phyloP scores from a whole-genome alignment of 495 filamentous ascomycete genomes.

The Neurospora sp. region DNA sequence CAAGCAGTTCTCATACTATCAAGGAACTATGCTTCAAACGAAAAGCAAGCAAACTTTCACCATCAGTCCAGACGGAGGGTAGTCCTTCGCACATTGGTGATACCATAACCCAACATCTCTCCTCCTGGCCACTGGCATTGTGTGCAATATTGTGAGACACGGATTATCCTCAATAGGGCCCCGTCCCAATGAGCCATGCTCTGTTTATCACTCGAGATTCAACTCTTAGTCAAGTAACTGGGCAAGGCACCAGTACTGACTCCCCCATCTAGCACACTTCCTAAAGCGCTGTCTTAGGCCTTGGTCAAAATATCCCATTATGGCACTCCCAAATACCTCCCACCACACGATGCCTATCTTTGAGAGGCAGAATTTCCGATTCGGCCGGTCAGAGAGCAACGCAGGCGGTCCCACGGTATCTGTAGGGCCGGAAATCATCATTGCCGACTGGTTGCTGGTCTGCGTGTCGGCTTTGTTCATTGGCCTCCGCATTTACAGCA shows the following conservation, averaged over 20 bases:
- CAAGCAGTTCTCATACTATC: neutral
- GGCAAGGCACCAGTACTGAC: neutral
- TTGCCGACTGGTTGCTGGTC: constrained; percentile 11
- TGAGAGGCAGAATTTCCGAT: neutral
- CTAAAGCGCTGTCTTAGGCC: neutral
- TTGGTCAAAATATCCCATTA: neutral
- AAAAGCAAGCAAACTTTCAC: neutral
- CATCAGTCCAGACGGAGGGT: neutral
- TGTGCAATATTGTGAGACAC: neutral
- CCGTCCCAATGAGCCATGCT: neutral
- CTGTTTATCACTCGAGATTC: neutral
- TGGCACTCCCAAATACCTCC: neutral
- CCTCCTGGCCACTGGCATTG: neutral
- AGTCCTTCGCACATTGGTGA: neutral
- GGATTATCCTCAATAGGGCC: neutral
- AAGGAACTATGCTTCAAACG: neutral
- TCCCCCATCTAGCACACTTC: neutral
- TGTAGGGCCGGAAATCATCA: constrained; percentile 5
- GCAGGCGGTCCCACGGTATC: neutral
- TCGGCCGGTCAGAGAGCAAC: neutral
- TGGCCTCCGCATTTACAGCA: constrained; percentile 23
- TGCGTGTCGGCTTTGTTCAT: constrained; percentile 15
- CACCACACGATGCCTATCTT: neutral
- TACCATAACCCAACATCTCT: neutral
- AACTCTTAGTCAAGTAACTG: neutral